Conservation (phyloP, 495 filamentous ascomycete genomes). For the Evansstolkia leycettana region DNA sequence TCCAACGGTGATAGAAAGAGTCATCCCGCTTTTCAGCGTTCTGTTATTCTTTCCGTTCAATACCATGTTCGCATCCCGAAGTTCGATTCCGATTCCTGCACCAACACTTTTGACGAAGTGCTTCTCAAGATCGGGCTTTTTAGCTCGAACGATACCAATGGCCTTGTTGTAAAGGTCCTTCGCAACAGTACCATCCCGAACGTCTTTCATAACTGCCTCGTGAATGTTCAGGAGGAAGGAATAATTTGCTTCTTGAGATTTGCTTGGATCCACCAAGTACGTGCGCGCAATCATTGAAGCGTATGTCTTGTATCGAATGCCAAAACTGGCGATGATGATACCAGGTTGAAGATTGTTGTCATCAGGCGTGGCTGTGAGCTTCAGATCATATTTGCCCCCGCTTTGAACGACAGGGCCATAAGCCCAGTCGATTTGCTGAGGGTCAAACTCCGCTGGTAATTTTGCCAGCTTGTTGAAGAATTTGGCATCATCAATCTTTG, state of each 20-base stretch:
- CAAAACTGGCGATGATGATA: conserved; percentile 83
- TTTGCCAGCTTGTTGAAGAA: conserved; percentile 82
- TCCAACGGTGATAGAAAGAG: conserved; percentile 74
- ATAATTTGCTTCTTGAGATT: conserved; percentile 87
- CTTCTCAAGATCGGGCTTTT: conserved; percentile 87
- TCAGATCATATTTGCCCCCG: conserved; percentile 87
- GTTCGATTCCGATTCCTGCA: conserved; percentile 84
- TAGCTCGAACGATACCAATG: conserved; percentile 58
- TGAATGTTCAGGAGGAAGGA: conserved; percentile 80
- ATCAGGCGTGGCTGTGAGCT: conserved; percentile 60
- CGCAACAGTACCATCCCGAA: conserved; percentile 72
- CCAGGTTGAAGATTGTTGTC: conserved; percentile 81
- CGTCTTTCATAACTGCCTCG: conserved; percentile 73
- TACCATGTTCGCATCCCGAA: conserved; percentile 64
- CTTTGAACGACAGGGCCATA: conserved; percentile 88
- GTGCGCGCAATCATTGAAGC: conserved; percentile 81
- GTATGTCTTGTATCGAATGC: conserved; percentile 89
- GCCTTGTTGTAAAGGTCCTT: conserved; percentile 94
- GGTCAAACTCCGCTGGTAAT: conserved; percentile 75
- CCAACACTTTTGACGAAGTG: conserved; percentile 87
- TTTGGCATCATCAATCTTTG: conserved; percentile 82
- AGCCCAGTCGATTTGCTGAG: conserved; percentile 87
- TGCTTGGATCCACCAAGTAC: conserved; percentile 93
- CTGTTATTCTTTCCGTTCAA: conserved; percentile 77
- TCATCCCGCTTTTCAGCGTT: conserved; percentile 90